phyloP scores from a whole-genome alignment of 352 stramenopile species.

The Phytophthora vignae region DNA sequence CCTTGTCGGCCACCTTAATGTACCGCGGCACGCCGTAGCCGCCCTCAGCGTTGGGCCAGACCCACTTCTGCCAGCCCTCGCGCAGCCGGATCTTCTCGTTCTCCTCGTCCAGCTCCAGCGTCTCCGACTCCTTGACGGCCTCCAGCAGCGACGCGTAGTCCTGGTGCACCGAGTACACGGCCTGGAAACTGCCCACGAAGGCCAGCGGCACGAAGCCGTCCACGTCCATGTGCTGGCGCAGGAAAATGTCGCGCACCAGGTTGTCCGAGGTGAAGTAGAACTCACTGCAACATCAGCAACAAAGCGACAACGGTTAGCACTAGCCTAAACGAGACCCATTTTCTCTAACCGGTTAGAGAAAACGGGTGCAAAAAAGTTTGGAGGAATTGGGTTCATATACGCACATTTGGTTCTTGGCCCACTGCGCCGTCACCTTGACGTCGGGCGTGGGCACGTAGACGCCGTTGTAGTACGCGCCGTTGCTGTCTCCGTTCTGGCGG shows the following conservation, averaged over 20 bases:
- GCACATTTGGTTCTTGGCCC: constrained; percentile 83
- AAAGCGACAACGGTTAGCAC: background rate
- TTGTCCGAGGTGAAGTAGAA: constrained; percentile 91
- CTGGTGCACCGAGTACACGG: constrained; percentile 86
- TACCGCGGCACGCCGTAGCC: constrained; percentile 88
- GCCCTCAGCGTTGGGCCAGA: constrained; percentile 90
- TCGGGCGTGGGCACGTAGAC: constrained; percentile 84
- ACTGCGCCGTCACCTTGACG: constrained; percentile 73
- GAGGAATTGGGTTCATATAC: background rate
- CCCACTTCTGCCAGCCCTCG: constrained; percentile 88
- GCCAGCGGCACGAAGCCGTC: constrained; percentile 90
- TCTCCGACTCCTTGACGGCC: constrained; percentile 69
- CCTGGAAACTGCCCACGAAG: constrained; percentile 92
- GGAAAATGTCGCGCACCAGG: constrained; percentile 85
- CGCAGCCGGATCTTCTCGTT: constrained; percentile 93
- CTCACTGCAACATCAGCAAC: constrained; percentile 51
- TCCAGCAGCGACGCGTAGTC: constrained; percentile 85
- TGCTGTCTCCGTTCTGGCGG: constrained; percentile 53
- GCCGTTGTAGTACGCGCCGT: constrained; percentile 80
- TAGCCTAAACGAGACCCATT: background rate
- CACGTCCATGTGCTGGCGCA: constrained; percentile 89
- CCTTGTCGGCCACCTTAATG: constrained; percentile 76
- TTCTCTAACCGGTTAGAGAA: background rate
- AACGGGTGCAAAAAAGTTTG: background rate
- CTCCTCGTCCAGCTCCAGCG: constrained; percentile 82